A percentile compares a stretch with the other conserved stretches of the same genome.
phyloP scores from a whole-genome alignment of 129 eudicot species.

The Saposhnikovia divaricata region DNA sequence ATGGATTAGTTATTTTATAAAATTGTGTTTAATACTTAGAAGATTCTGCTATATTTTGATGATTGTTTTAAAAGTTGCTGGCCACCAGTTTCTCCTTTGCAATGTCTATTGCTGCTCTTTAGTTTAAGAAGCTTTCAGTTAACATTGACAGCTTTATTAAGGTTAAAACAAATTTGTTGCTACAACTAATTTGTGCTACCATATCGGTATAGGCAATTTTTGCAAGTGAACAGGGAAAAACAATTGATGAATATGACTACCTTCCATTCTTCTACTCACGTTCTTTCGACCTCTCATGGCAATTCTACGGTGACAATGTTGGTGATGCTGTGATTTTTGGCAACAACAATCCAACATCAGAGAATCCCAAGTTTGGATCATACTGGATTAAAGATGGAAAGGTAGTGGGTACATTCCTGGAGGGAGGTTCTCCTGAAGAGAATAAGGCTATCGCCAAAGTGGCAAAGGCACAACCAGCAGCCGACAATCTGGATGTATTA shows the following conservation, averaged over 20 bases:
- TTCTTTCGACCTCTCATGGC: conserved; percentile 93
- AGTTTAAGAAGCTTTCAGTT: not conserved
- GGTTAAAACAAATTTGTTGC: not conserved
- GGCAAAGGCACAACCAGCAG: conserved; percentile 74
- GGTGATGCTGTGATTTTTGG: conserved; percentile 87
- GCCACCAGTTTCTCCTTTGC: not conserved
- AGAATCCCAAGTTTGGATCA: conserved; percentile 78
- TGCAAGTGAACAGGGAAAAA: conserved; percentile 66
- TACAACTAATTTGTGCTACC: conserved; percentile 7
- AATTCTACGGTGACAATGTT: conserved; percentile 90
- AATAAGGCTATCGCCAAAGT: conserved; percentile 87
- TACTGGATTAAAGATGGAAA: conserved; percentile 95
- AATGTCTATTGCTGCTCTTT: not conserved
- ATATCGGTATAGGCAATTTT: conserved; percentile 59
- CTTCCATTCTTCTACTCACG: conserved; percentile 97
- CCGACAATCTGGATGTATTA: conserved; percentile 48
- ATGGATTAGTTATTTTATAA: not conserved
- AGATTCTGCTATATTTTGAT: not conserved
- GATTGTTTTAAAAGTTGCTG: not conserved
- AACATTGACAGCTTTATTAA: not conserved
- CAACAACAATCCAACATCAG: conserved; percentile 50
- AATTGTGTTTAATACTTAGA: not conserved
- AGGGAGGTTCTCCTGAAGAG: conserved; percentile 89
- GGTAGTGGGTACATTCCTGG: conserved; percentile 82
- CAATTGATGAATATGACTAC: conserved; percentile 73